phyloP scores from a whole-genome alignment of 1,284 basidiomycete genomes.

The Lentinula novae-zelandiae region DNA sequence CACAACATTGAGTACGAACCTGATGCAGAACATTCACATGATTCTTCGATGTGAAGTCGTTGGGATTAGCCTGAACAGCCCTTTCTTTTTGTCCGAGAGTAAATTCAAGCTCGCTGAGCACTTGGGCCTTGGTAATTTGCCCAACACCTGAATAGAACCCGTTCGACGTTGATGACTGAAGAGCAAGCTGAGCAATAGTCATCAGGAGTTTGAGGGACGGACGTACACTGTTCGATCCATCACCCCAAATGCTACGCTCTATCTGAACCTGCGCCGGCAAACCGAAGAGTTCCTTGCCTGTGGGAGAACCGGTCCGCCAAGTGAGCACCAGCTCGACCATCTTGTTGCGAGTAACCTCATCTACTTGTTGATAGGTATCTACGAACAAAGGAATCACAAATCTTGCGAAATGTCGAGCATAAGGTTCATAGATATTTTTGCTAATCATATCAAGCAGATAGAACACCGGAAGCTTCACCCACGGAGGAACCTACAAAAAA shows the following conservation, averaged over 20 bases:
- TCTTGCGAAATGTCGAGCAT: conserved; percentile 76
- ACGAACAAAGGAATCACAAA: conserved; percentile 80
- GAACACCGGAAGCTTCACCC: conserved; percentile 90
- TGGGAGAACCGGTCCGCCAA: conserved; percentile 83
- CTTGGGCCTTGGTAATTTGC: conserved; percentile 66
- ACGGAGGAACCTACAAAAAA: conserved; percentile 75
- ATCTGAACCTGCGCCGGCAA: conserved; percentile 68
- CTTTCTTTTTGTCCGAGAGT: conserved; percentile 75
- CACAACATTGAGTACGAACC: conserved; percentile 39
- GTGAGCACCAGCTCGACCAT: conserved; percentile 96
- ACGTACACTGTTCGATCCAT: conserved; percentile 38
- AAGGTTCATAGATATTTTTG: conserved; percentile 91
- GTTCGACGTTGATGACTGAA: conserved; percentile 18
- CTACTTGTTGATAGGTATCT: conserved; percentile 81
- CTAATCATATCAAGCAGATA: conserved; percentile 97
- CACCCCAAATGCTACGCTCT: conserved; percentile 76
- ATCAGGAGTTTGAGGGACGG: conserved; percentile 7
- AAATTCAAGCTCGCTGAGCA: conserved; percentile 77
- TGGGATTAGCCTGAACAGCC: conserved; percentile 58
- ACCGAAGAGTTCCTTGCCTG: conserved; percentile 82
- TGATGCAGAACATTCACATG: conserved; percentile 73
- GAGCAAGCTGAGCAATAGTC: background rate
- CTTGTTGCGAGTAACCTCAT: conserved; percentile 79
- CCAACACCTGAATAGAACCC: conserved; percentile 31
- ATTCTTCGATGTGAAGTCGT: conserved; percentile 57